Percentiles rank a stretch among this genome's conserved stretches.
Conservation (phyloP, 2,329 filamentous ascomycete species). For the Aspergillus versicolor region DNA sequence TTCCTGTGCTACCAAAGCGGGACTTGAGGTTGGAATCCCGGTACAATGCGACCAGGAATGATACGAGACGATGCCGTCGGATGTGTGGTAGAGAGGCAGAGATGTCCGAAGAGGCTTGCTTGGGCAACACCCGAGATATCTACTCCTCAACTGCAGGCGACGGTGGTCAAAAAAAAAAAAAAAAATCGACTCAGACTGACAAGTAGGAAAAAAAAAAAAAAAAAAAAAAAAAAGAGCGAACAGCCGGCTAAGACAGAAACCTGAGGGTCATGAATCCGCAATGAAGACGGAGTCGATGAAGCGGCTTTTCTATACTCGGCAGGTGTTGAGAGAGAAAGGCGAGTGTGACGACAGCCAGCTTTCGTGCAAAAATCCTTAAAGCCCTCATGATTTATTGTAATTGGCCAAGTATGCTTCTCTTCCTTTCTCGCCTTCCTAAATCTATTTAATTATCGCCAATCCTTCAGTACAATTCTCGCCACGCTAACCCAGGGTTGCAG, state of each 20-base stretch:
- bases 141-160: background rate
- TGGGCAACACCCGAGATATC: constrained; percentile 3
- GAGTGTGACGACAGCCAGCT: background rate
- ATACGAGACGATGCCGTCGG: background rate
- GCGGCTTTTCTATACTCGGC: constrained; percentile 10
- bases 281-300: constrained; percentile 1
- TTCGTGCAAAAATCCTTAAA: background rate
- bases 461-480: constrained; percentile 8
- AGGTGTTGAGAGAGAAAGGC: constrained; percentile 6
- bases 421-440: background rate
- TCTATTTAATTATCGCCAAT: background rate
- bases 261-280: background rate
- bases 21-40: background rate
- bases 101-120: background rate
- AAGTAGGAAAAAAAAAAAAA: background rate
- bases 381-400: background rate
- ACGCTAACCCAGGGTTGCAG: constrained; percentile 33
- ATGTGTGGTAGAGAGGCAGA: constrained; percentile 5
- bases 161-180: background rate
- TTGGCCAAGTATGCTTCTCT: background rate
- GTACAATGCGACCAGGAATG: background rate
- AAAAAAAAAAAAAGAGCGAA: background rate
- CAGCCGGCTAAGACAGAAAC: background rate
- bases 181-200: background rate
- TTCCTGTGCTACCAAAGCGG: constrained; percentile 4